phyloP scores from a whole-genome alignment of 148 eudicot genomes.

The Rhododendron ferrugineum region DNA sequence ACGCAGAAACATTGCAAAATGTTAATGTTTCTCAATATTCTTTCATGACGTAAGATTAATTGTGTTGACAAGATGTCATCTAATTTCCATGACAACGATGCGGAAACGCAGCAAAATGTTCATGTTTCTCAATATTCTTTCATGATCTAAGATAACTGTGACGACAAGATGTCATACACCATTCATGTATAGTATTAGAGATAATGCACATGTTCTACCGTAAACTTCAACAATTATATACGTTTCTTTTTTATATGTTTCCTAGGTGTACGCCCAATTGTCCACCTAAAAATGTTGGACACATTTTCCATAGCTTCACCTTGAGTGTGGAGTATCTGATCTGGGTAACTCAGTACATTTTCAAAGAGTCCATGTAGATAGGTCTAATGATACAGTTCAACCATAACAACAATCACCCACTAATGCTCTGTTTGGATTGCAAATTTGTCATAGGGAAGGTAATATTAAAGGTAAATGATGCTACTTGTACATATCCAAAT shows the following conservation, averaged over 20 bases:
- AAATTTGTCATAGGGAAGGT: not conserved
- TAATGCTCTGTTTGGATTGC: not conserved
- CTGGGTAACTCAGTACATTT: not conserved
- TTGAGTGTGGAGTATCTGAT: not conserved
- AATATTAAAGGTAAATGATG: not conserved
- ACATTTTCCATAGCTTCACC: not conserved
- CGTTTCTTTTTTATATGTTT: not conserved
- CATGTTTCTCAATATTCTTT: not conserved
- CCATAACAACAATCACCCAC: not conserved
- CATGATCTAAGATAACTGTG: not conserved
- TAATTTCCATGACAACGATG: not conserved
- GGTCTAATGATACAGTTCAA: not conserved
- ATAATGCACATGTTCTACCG: not conserved
- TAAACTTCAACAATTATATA: not conserved
- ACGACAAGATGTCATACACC: not conserved
- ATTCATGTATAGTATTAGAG: not conserved
- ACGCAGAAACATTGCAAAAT: not conserved
- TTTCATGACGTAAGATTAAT: not conserved
- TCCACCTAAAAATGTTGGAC: not conserved
- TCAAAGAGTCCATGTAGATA: not conserved
- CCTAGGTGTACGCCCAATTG: not conserved
- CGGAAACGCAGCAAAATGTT: not conserved
- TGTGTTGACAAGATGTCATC: not conserved
- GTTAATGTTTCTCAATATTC: not conserved
- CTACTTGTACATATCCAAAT: not conserved